Evolutionary conservation across 495 filamentous ascomycete genomes (phyloP), one percentile per base, ranked within the genome.

Genomic region (Alectoria sarmentosa): DNA sequence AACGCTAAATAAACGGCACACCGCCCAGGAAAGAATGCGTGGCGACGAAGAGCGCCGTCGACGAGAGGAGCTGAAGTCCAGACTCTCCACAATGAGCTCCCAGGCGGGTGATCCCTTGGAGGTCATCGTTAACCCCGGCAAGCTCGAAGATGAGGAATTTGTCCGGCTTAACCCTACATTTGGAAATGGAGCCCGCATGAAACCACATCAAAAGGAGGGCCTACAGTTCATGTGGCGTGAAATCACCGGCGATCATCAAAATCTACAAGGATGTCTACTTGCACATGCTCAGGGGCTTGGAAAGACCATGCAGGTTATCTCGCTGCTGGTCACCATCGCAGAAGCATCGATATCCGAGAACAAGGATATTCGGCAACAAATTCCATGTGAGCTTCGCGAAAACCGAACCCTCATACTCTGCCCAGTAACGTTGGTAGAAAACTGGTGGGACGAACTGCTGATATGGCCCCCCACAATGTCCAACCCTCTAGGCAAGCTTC

Each of bases 211-310:
- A 63, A 70, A 87, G 58, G 71, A 80, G 3, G 92, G 93, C 6
- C 83, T 96, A 58, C 86, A 88, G 28, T 96, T 96, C 74, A 82
- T 98, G 82, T 98, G 92, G 91, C 84, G 89, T 65, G 88, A 95
- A 64, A 72, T 96, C 32, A 85, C 91, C 10, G 79, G 80, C 21
- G 78, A 79, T 38, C 72, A 70, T 5, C 69, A 80, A 14, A 75
- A 76, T 30, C 77, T 76, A 32, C 84, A 89, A 71, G 92, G 92
- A 9, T 95, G 90, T 69, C 77, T 97, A 4, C 81, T 98, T 37
- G 90, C 92, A 3, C 92, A 96, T 72, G 90, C 90, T 1, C 96
- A 96, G 93, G 92, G 92, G 3, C 74, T 98, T 21, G 92, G 92
- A 19, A 98, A 98, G 74, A 96, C 93, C 0, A 89, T 96, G 84